Conservation (phyloP, 306 rosid species). For the Castanea mollissima region DNA sequence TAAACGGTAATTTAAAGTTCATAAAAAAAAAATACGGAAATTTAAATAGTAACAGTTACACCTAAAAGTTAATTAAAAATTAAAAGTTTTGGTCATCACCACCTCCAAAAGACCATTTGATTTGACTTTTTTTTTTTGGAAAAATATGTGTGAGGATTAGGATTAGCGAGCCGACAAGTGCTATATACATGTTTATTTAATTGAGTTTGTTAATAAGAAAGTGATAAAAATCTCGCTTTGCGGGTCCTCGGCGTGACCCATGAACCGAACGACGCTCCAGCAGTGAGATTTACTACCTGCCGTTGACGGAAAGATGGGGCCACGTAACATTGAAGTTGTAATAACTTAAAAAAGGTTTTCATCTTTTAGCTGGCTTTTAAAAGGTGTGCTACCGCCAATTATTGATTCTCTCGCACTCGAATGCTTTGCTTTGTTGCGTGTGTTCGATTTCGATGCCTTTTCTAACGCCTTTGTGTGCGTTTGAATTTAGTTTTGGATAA, state of each 20-base stretch:
- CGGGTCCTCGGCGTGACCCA: background rate
- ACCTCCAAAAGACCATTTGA: no score
- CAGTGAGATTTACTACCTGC: slow-evolving; percentile 13
- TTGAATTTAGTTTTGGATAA: no score
- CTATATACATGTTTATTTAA: no score
- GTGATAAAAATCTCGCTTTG: background rate
- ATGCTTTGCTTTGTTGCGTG: no score
- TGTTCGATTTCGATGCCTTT: no score
- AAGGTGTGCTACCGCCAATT: background rate
- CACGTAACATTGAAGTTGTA: background rate
- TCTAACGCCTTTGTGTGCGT: no score
- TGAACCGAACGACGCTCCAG: background rate
- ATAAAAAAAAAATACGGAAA: background rate
- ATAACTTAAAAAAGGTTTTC: background rate
- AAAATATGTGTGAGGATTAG: no score
- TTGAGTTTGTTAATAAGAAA: background rate
- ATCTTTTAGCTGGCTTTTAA: slow-evolving; percentile 17
- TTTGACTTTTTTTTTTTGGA: no score
- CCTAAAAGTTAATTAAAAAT: no score
- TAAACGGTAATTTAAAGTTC: background rate
- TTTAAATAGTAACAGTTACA: no score
- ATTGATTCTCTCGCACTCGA: background rate
- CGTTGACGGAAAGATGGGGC: background rate
- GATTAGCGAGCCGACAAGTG: background rate
- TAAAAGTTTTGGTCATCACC: no score